These are phyloP conservation scores for Phoma herbarum DNA, from an alignment of 2,329 filamentous ascomycete genomes.

Conservation along the genomic window DNA sequence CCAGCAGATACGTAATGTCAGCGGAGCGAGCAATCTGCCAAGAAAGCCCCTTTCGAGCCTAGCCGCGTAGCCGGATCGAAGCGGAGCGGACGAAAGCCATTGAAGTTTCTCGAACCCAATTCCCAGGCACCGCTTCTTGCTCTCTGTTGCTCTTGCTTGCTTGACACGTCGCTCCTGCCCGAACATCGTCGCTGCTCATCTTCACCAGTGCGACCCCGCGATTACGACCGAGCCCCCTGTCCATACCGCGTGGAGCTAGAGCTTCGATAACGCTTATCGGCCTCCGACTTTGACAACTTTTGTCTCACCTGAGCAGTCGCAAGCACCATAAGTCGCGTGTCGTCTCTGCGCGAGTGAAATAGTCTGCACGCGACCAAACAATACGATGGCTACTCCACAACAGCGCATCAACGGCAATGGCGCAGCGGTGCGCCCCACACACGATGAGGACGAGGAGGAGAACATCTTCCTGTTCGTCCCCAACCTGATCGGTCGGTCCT, in stretches of 20 bases:
- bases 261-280: conserved; percentile 51
- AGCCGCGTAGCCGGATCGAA: conserved; percentile 33
- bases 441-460: conserved; percentile 49
- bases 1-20: conserved; percentile 20
- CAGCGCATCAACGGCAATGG: conserved; percentile 45
- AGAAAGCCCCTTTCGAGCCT: conserved; percentile 37
- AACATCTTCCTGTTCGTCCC: conserved; percentile 65
- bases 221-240: conserved; percentile 16
- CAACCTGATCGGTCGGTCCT: conserved; percentile 59
- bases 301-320: conserved; percentile 19
- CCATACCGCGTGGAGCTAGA: conserved; percentile 22
- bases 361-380: conserved; percentile 11
- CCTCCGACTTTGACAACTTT: conserved; percentile 39
- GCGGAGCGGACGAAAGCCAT: conserved; percentile 32
- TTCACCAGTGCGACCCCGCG: conserved; percentile 15
- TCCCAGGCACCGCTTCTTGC: conserved; percentile 22
- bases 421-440: conserved; percentile 33
- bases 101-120: conserved; percentile 26
- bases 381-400: conserved; percentile 41
- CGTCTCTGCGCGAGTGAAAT: conserved; percentile 19
- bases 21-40: conserved; percentile 13
- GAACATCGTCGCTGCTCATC: neutral
- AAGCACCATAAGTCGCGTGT: conserved; percentile 18
- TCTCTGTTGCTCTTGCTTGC: conserved; percentile 4
- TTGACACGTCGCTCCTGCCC: conserved; percentile 22